Evolutionary conservation across 768 basidiomycete genomes (phyloP), one percentile per base, ranked within the genome.

Genomic region (Clathrus columnatus): DNA sequence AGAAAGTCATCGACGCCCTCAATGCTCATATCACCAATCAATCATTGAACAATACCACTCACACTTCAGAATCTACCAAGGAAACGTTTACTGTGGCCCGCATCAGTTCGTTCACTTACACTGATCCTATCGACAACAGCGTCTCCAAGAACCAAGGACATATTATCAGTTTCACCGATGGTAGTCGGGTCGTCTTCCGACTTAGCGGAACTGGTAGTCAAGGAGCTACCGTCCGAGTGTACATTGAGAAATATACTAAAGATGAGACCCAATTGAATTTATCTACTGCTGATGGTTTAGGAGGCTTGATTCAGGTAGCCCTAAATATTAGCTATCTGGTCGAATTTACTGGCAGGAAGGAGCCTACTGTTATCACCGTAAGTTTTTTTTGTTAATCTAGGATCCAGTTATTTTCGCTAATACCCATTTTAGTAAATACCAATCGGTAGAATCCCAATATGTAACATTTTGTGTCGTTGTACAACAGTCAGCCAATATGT

Each of bases 361-460:
- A 91, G 75, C 96, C 96, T 41, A 95, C 93, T 49, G 96, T 99
- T 60, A 97, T 99, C 68, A 99, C 95, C 54, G 87, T 88, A 65
- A 73, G 83, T 71, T 30, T 4, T 51, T 36, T n/a, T n/a, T n/a
- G n/a, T n/a, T n/a, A n/a, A n/a, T 36, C 10, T 36, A 36, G n/a
- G 36, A 36, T 11, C 7, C 36, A 11, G 36, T 36, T 11, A n/a
- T n/a, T n/a, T 36, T 36, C 4, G 2, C 36, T 36, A 36, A 36
- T 36, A 11, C 36, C n/a, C 36, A 11, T 36, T 11, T n/a, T n/a
- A 36, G 36, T 36, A 36, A 36, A 36, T 36, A n/a, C 36, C n/a
- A 11, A 11, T 36, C 36, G n/a, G n/a, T n/a, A n/a, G n/a, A n/a
- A n/a, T n/a, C n/a, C n/a, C n/a, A n/a, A n/a, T n/a, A n/a, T n/a